These are phyloP conservation scores for Suillus clintonianus DNA, from an alignment of 768 basidiomycete genomes.

Conservation along the genomic window DNA sequence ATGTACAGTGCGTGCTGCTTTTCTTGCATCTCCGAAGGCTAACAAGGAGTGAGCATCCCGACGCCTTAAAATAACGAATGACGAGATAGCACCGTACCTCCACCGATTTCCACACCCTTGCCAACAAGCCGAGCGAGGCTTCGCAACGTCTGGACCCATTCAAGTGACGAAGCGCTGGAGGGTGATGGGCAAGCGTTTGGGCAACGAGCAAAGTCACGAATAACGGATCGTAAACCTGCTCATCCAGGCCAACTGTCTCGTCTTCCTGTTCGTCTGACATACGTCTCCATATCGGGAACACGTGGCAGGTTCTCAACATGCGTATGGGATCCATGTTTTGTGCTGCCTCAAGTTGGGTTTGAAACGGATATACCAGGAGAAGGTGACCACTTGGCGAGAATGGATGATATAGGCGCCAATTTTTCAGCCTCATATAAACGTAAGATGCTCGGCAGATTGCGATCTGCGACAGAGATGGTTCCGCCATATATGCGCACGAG, in stretches of 20 bases:
- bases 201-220: conserved; percentile 72
- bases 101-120: conserved; percentile 58
- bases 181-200: conserved; percentile 61
- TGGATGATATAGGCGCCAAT: conserved; percentile 59
- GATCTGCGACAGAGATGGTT: conserved; percentile 66
- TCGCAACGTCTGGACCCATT: conserved; percentile 62
- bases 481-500: conserved; percentile 75
- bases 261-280: conserved; percentile 39
- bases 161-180: conserved; percentile 62
- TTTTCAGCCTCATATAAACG: conserved; percentile 75
- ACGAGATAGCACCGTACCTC: conserved; percentile 47
- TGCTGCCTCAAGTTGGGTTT: conserved; percentile 62
- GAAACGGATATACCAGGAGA: conserved; percentile 43
- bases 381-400: conserved; percentile 69
- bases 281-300: conserved; percentile 68
- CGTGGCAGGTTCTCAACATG: conserved; percentile 70
- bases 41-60: conserved; percentile 2
- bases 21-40: conserved; percentile 76
- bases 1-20: conserved; percentile 72
- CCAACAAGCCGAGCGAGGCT: conserved; percentile 61
- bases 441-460: conserved; percentile 71
- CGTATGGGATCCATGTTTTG: conserved; percentile 66
- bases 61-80: background rate
- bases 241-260: conserved; percentile 31
- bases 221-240: conserved; percentile 73